These are phyloP conservation scores for Ilyonectria robusta DNA, from an alignment of 2,329 filamentous ascomycete genomes.

Conservation along the genomic window DNA sequence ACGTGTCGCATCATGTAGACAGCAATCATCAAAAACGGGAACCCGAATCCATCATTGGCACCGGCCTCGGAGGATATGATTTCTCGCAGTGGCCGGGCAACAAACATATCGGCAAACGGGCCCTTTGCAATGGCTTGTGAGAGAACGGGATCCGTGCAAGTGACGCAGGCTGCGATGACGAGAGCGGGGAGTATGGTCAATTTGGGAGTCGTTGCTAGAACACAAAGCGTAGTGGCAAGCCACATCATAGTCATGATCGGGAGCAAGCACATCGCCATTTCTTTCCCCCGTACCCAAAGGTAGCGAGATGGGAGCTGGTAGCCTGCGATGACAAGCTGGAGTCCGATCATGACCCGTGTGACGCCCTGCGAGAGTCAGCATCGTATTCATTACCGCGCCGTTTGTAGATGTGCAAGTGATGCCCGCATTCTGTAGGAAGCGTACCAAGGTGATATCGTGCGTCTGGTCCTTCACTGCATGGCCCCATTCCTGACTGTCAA, in stretches of 20 bases:
- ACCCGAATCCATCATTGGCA: conserved; percentile 74
- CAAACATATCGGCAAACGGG: conserved; percentile 72
- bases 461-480: conserved; percentile 48
- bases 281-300: conserved; percentile 62
- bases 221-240: conserved; percentile 69
- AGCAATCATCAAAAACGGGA: conserved; percentile 73
- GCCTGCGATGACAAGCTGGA: conserved; percentile 75
- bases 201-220: conserved; percentile 68
- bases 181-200: conserved; percentile 67
- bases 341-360: conserved; percentile 72
- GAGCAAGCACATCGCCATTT: conserved; percentile 68
- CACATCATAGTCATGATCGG: conserved; percentile 76
- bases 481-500: conserved; percentile 57
- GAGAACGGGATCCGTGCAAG: conserved; percentile 73
- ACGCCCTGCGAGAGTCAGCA: conserved; percentile 55
- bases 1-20: conserved; percentile 70
- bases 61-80: conserved; percentile 75
- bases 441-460: conserved; percentile 57
- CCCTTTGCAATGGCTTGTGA: conserved; percentile 75
- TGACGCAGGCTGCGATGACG: conserved; percentile 73
- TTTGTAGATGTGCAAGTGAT: background rate
- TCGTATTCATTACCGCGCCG: too few species aligned
- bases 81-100: conserved; percentile 69
- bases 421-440: background rate
- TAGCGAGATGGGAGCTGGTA: conserved; percentile 74